Conservation (phyloP, 257 asterid genomes). For the Solanum sparsipilum region DNA sequence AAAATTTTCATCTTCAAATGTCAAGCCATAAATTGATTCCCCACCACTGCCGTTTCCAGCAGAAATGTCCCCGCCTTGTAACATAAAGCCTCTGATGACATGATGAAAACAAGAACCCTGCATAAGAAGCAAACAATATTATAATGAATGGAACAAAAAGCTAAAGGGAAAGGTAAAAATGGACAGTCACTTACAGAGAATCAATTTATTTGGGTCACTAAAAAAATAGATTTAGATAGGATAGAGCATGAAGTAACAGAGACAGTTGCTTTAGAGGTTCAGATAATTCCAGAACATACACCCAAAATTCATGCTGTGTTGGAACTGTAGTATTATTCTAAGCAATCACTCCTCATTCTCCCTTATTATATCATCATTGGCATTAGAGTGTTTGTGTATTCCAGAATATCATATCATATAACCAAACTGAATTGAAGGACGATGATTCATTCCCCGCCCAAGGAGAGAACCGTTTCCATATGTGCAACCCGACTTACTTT, state of each 20-base stretch:
- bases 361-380: background rate
- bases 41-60: conserved; percentile 28
- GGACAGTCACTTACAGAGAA: background rate
- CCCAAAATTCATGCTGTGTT: background rate
- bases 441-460: background rate
- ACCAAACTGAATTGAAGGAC: background rate
- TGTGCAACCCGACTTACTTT: background rate
- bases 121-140: background rate
- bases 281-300: background rate
- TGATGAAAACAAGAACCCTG: conserved; percentile 35
- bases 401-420: background rate
- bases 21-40: conserved; percentile 27
- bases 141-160: background rate
- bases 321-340: background rate
- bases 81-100: conserved; percentile 18
- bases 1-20: conserved; percentile 35
- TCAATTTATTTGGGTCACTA: background rate
- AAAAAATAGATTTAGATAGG: background rate
- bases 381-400: background rate
- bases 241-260: background rate
- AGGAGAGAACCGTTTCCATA: background rate
- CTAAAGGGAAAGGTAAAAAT: background rate
- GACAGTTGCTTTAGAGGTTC: background rate
- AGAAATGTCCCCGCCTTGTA: conserved; percentile 29
- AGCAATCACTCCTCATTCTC: background rate